phyloP scores from a whole-genome alignment of 1,139 yeast genomes.

The Martiniozyma asiatica region DNA sequence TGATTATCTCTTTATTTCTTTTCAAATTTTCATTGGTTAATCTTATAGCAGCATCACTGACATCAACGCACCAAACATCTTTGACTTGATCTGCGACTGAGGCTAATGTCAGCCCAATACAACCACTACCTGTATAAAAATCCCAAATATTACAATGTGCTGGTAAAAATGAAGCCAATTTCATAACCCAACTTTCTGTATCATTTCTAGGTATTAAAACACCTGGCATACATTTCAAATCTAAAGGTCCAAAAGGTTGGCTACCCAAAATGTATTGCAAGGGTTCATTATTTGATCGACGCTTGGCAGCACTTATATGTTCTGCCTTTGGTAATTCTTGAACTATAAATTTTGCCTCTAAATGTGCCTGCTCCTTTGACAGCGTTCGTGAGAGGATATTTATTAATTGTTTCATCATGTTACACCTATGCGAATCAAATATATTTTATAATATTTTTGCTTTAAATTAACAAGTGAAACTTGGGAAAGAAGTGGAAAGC shows the following conservation, averaged over 20 bases:
- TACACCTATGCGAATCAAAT: no score
- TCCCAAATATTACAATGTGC: slow-evolving; percentile 35
- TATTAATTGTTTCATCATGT: neutral
- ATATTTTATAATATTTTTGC: no score
- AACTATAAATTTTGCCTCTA: slow-evolving; percentile 42
- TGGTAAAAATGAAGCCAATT: slow-evolving; percentile 26
- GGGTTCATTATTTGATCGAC: slow-evolving; percentile 44
- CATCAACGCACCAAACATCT: slow-evolving; percentile 43
- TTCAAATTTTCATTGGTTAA: slow-evolving; percentile 37
- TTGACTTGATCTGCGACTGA: slow-evolving; percentile 24
- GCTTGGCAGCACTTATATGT: slow-evolving; percentile 23
- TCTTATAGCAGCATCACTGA: slow-evolving; percentile 39
- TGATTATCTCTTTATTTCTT: slow-evolving; percentile 6
- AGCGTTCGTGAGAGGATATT: slow-evolving; percentile 5
- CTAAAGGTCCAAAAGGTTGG: slow-evolving; percentile 78
- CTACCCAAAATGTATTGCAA: slow-evolving; percentile 72
- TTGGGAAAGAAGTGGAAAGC: no score
- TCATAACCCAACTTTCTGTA: slow-evolving; percentile 79
- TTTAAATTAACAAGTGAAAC: no score
- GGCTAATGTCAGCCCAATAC: slow-evolving; percentile 49
- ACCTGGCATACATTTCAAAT: slow-evolving; percentile 44
- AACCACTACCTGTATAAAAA: slow-evolving; percentile 86
- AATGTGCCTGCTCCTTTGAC: slow-evolving; percentile 22
- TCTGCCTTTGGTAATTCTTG: slow-evolving; percentile 23
- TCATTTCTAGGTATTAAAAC: slow-evolving; percentile 92